A percentile compares a stretch with the other conserved stretches of the same genome.
Conservation (phyloP, 768 basidiomycete species). For the Tremella yokohamensis region DNA sequence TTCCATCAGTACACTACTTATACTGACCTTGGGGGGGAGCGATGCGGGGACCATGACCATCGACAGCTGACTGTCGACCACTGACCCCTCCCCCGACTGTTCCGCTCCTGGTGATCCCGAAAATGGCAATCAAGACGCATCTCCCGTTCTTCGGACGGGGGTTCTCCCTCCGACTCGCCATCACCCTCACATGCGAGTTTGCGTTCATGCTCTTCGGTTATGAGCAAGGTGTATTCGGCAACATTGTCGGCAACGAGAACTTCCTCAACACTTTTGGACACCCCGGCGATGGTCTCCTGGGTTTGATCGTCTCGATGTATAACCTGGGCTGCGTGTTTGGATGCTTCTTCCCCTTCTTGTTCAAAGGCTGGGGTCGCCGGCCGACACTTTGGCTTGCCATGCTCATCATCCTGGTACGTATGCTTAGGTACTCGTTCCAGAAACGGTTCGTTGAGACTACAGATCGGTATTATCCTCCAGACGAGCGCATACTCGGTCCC, state of each 20-base stretch:
- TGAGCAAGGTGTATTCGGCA: not conserved
- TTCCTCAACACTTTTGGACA: conserved; percentile 4
- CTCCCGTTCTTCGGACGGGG: conserved; percentile 3
- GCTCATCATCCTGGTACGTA: not conserved
- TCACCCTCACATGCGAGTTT: not conserved
- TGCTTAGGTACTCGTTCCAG: too few species aligned
- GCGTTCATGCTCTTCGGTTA: conserved; percentile 4
- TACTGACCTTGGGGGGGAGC: too few species aligned
- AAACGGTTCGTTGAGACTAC: too few species aligned
- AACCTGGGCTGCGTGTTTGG: conserved; percentile 2
- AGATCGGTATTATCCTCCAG: too few species aligned
- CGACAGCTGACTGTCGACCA: too few species aligned
- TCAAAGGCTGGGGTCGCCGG: not conserved
- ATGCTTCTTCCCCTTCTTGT: not conserved
- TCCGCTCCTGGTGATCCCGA: too few species aligned
- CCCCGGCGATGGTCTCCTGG: not conserved
- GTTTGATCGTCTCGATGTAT: conserved; percentile 2
- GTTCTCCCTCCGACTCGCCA: not conserved
- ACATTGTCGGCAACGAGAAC: not conserved
- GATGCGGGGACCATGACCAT: too few species aligned
- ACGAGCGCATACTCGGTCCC: too few species aligned
- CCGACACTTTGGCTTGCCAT: not conserved
- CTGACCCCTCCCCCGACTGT: too few species aligned
- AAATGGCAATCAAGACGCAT: not conserved
- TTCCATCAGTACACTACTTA: too few species aligned